Conservation (phyloP, 352 stramenopile genomes). For the Globisporangium recalcitrans region DNA sequence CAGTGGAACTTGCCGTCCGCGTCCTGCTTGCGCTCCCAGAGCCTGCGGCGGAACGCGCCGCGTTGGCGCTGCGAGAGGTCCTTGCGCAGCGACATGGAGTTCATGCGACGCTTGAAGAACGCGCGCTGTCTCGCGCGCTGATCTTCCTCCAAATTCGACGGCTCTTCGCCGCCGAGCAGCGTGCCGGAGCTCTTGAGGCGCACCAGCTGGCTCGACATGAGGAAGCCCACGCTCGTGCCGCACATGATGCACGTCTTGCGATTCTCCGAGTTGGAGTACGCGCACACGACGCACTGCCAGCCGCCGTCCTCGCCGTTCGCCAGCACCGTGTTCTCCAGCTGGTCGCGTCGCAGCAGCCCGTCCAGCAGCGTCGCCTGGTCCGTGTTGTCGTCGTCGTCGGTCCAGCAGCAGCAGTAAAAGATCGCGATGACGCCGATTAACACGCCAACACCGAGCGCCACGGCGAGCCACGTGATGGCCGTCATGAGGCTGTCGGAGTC, state of each 20-base stretch:
- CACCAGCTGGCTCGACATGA: constrained; percentile 30
- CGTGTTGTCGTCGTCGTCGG: constrained; percentile 11
- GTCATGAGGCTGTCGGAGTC: constrained; percentile 23
- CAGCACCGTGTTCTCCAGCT: constrained; percentile 49
- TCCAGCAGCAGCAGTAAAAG: constrained; percentile 51
- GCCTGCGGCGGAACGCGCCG: constrained; percentile 50
- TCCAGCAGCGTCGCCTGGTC: constrained; percentile 34
- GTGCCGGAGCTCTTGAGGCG: constrained; percentile 53
- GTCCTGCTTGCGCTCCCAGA: constrained; percentile 60
- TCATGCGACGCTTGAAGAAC: constrained; percentile 64
- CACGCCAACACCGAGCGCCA: constrained; percentile 27
- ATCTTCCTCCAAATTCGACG: constrained; percentile 29
- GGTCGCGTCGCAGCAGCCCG: constrained; percentile 52
- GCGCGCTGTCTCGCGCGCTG: constrained; percentile 44
- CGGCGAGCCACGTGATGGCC: constrained; percentile 33
- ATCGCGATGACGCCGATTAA: constrained; percentile 24
- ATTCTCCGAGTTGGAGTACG: constrained; percentile 39
- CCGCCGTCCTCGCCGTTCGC: constrained; percentile 41
- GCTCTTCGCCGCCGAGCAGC: constrained; percentile 37
- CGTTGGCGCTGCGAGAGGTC: constrained; percentile 64
- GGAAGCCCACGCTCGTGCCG: constrained; percentile 32
- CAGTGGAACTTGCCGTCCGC: constrained; percentile 69
- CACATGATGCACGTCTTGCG: constrained; percentile 62
- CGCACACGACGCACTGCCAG: constrained; percentile 73
- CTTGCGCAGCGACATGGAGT: constrained; percentile 54